Percentiles rank a stretch among this genome's conserved stretches.
These are phyloP conservation scores for Cyclocybe aegerita DNA, from an alignment of 768 basidiomycete genomes.

Conservation along the genomic window DNA sequence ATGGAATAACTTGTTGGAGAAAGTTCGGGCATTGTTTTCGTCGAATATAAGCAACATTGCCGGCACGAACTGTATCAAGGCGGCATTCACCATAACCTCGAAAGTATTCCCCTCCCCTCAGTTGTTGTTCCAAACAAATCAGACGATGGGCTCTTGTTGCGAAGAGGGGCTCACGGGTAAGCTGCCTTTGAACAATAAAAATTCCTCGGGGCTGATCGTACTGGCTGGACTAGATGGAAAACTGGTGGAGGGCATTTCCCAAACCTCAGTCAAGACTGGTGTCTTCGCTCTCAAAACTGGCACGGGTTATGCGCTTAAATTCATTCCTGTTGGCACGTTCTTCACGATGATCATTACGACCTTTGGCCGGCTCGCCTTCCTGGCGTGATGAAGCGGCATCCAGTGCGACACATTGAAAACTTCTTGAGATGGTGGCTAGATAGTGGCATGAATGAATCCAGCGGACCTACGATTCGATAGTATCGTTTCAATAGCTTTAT, in stretches of 20 bases:
- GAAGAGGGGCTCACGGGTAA: constrained; percentile 44
- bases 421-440: too few species aligned
- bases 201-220: neutral
- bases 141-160: constrained; percentile 29
- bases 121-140: constrained; percentile 18
- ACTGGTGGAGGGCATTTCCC: constrained; percentile 21
- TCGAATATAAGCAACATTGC: constrained; percentile 31
- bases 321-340: constrained; percentile 2
- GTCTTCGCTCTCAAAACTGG: constrained; percentile 7
- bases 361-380: neutral
- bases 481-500: too few species aligned
- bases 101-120: constrained; percentile 27
- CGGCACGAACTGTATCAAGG: constrained; percentile 48
- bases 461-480: too few species aligned
- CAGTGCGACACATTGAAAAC: too few species aligned
- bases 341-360: neutral
- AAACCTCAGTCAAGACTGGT: constrained; percentile 30
- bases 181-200: constrained; percentile 9
- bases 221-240: neutral
- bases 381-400: constrained; percentile 2
- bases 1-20: constrained; percentile 15
- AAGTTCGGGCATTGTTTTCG: constrained; percentile 23
- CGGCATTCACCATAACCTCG: constrained; percentile 35
- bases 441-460: too few species aligned
- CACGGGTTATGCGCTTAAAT: neutral